These are phyloP conservation scores for Xylaria curta DNA, from an alignment of 495 filamentous ascomycete genomes.

Conservation along the genomic window DNA sequence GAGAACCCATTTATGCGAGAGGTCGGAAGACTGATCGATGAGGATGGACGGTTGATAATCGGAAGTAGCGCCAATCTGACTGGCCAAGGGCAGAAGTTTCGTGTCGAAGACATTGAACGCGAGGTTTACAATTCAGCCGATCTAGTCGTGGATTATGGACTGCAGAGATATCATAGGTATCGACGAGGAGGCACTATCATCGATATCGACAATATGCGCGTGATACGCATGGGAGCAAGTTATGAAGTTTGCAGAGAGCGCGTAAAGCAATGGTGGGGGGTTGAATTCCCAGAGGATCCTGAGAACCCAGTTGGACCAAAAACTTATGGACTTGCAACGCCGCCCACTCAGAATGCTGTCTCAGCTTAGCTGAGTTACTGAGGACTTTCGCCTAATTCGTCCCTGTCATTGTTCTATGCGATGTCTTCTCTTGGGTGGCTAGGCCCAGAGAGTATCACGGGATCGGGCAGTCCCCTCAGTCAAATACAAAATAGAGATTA, in stretches of 20 bases:
- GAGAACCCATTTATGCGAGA: slow-evolving; percentile 33
- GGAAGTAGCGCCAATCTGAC: slow-evolving; percentile 35
- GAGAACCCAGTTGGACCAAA: not conserved
- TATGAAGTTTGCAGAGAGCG: slow-evolving; percentile 39
- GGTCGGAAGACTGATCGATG: slow-evolving; percentile 16
- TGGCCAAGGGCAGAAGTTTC: not conserved
- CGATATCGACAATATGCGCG: slow-evolving; percentile 36
- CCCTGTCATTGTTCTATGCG: too few species aligned
- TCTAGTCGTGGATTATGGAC: not conserved
- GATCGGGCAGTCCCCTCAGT: too few species aligned
- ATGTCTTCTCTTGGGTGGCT: too few species aligned
- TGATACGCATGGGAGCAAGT: slow-evolving; percentile 37
- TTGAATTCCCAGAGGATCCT: slow-evolving; percentile 24
- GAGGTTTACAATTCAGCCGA: slow-evolving; percentile 3
- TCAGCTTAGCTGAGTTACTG: not conserved
- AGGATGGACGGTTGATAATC: slow-evolving; percentile 31
- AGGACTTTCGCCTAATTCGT: not conserved
- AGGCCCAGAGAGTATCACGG: too few species aligned
- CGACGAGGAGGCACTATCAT: slow-evolving; percentile 28
- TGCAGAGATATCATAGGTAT: not conserved
- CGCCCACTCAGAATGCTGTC: not conserved
- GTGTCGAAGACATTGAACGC: slow-evolving; percentile 1
- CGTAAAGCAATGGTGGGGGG: slow-evolving; percentile 29
- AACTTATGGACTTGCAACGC: not conserved
- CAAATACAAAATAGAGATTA: too few species aligned